Conservation (phyloP, 2,329 filamentous ascomycete genomes). For the Venturia effusa region DNA sequence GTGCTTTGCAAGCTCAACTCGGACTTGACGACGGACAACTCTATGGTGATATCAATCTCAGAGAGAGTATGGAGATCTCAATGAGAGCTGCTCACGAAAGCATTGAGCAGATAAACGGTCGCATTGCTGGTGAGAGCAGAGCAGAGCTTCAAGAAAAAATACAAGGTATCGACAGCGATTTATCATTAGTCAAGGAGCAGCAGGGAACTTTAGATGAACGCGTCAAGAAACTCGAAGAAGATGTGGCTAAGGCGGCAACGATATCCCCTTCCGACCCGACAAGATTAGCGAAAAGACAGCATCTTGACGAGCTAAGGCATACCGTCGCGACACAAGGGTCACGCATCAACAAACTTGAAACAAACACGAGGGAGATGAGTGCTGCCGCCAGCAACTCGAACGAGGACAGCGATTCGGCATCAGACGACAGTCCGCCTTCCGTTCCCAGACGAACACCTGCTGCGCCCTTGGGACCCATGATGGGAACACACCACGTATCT, state of each 20-base stretch:
- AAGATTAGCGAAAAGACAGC: background rate
- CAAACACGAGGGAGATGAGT: background rate
- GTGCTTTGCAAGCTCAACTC: background rate
- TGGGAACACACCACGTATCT: background rate
- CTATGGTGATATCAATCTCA: background rate
- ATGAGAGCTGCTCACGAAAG: background rate
- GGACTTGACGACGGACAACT: background rate
- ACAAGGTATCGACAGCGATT: background rate
- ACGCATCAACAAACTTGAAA: background rate
- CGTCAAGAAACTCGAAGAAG: background rate
- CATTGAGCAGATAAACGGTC: background rate
- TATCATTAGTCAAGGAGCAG: background rate
- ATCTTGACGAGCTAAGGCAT: background rate
- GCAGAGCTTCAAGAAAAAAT: background rate
- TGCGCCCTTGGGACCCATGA: background rate
- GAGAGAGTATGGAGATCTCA: background rate
- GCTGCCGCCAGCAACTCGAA: background rate
- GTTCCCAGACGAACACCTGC: background rate
- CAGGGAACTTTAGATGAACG: background rate
- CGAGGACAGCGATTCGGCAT: background rate
- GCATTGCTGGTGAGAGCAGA: background rate
- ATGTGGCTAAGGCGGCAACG: background rate
- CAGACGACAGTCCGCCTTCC: background rate
- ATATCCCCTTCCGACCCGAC: background rate
- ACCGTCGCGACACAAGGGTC: background rate